Percentiles rank a stretch among this genome's conserved stretches.
Conservation (phyloP, 2,329 filamentous ascomycete species). For the Hortaea sp. region DNA sequence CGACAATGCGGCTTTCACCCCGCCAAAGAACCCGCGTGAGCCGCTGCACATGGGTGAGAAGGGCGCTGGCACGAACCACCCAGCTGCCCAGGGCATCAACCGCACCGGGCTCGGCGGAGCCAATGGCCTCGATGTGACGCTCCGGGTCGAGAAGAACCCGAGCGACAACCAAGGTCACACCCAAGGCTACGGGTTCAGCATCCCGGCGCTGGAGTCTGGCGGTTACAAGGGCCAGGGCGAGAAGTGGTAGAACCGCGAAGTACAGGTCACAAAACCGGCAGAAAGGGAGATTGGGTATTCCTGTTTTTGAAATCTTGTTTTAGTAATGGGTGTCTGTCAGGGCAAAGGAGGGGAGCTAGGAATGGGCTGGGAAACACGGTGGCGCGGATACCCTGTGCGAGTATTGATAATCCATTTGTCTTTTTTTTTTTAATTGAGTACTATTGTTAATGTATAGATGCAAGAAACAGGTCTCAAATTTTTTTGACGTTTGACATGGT, state of each 20-base stretch:
- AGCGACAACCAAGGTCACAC: conserved; percentile 35
- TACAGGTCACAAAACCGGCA: background rate
- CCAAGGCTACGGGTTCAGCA: conserved; percentile 40
- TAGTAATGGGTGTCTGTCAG: background rate
- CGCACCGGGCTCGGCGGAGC: conserved; percentile 34
- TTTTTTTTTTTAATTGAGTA: background rate
- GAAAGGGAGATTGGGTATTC: background rate
- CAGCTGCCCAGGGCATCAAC: conserved; percentile 47
- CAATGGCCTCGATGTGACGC: conserved; percentile 37
- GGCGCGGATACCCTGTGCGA: conserved; percentile 1
- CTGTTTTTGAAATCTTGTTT: background rate
- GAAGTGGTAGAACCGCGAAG: conserved; percentile 14
- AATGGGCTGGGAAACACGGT: background rate
- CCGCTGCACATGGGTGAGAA: conserved; percentile 67
- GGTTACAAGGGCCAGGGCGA: conserved; percentile 17
- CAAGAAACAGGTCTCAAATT: too few relatives aligned
- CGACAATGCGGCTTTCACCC: conserved; percentile 10
- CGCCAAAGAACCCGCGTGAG: conserved; percentile 51
- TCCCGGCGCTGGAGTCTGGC: conserved; percentile 32
- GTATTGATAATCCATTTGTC: background rate
- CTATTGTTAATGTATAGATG: too few relatives aligned
- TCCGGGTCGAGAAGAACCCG: conserved; percentile 39
- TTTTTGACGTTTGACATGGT: too few relatives aligned
- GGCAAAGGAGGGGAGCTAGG: background rate
- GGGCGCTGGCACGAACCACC: conserved; percentile 68